Evolutionary conservation across 257 asterid genomes (phyloP).

Genomic region (Echites panduratus): DNA sequence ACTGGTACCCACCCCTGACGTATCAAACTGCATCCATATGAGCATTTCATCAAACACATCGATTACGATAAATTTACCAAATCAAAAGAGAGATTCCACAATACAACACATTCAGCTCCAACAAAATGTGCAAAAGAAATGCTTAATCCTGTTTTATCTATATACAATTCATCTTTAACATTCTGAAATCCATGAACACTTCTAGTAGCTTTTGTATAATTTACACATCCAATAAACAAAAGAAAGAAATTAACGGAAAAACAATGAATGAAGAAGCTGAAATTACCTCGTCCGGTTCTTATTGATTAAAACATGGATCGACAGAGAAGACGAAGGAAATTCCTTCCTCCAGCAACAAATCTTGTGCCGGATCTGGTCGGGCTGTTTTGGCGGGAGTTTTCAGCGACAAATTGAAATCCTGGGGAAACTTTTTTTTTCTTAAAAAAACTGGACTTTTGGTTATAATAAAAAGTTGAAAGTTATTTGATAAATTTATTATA

Average conservation of each 20-base stretch:
- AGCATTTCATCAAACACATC: conserved; percentile 41
- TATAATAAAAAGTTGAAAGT: too few species aligned
- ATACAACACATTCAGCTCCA: background rate
- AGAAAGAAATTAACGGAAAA: background rate
- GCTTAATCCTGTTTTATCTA: too few species aligned
- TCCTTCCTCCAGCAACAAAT: background rate
- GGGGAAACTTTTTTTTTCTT: too few species aligned
- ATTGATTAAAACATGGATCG: background rate
- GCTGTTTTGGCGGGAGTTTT: conserved; percentile 11
- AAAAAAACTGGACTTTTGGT: too few species aligned
- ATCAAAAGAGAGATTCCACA: background rate
- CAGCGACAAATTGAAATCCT: background rate
- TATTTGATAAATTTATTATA: too few species aligned
- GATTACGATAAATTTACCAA: conserved; percentile 3
- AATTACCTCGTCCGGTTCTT: background rate
- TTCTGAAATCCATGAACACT: background rate
- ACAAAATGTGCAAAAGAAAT: background rate
- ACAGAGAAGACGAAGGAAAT: background rate
- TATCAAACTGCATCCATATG: conserved; percentile 24
- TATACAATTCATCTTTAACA: background rate
- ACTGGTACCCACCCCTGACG: conserved; percentile 2
- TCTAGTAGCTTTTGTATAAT: background rate
- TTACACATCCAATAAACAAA: background rate
- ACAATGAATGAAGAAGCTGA: background rate
- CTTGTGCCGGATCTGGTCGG: background rate